These are phyloP conservation scores for Citrus trifoliata DNA, from an alignment of 345 rosid species.

Conservation along the genomic window DNA sequence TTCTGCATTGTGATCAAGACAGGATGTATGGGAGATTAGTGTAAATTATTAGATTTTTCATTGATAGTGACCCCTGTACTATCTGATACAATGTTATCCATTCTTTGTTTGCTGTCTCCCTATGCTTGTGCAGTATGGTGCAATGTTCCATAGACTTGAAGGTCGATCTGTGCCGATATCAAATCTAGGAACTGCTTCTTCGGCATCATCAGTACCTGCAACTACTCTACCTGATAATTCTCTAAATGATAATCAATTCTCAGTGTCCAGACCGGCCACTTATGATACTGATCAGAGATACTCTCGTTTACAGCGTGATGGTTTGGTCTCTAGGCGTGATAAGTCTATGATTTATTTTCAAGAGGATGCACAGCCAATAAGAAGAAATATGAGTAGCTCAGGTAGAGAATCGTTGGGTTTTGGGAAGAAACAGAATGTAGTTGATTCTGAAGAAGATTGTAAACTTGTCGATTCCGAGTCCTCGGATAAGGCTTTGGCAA, in stretches of 20 bases:
- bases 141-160: constrained; percentile 43
- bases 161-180: constrained; percentile 34
- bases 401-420: constrained; percentile 38
- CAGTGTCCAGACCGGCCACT: constrained; percentile 38
- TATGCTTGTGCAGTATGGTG: constrained; percentile 41
- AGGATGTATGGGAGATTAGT: not conserved
- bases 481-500: constrained; percentile 33
- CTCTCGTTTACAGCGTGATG: constrained; percentile 56
- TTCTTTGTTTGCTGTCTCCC: constrained; percentile 11
- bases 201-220: constrained; percentile 31
- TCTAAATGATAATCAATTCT: constrained; percentile 30
- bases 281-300: constrained; percentile 61
- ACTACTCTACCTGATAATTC: constrained; percentile 35
- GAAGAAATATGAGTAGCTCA: constrained; percentile 48
- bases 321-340: constrained; percentile 63
- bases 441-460: constrained; percentile 38
- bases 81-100: not conserved
- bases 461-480: constrained; percentile 33
- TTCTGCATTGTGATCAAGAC: not conserved
- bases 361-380: constrained; percentile 50
- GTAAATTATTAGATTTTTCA: not conserved
- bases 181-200: constrained; percentile 37
- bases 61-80: not conserved
- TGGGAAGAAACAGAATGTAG: constrained; percentile 44
- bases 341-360: constrained; percentile 54